A percentile compares a stretch with the other conserved stretches of the same genome.
Evolutionary conservation across 768 basidiomycete species (phyloP).

Genomic region (Boletus pseudopeckii): DNA sequence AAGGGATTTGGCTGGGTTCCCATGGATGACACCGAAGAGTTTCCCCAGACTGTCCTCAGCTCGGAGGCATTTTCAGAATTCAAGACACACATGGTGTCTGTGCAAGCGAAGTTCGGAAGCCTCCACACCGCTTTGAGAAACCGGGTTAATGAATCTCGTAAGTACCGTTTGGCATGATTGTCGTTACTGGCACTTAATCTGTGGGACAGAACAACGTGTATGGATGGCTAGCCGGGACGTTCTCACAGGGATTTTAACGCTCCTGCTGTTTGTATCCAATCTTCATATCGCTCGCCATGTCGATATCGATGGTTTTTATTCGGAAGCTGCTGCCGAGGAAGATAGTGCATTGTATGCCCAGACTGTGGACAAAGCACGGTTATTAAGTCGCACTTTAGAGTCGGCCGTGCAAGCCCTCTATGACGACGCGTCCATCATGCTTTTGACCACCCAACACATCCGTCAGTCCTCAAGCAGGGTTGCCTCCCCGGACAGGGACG

Average conservation of each 20-base stretch:
- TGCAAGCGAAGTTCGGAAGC: conserved; percentile 49
- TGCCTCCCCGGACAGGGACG: conserved; percentile 16
- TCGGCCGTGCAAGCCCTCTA: conserved; percentile 66
- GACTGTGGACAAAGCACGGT: conserved; percentile 66
- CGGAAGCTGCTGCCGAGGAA: conserved; percentile 40
- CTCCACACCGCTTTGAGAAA: conserved; percentile 26
- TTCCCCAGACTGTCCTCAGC: conserved; percentile 46
- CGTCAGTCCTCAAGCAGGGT: conserved; percentile 11
- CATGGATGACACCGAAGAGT: conserved; percentile 45
- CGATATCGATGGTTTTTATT: conserved; percentile 73
- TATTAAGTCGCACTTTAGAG: conserved; percentile 69
- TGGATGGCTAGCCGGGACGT: conserved; percentile 45
- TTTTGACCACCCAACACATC: conserved; percentile 52
- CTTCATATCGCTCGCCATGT: conserved; percentile 79
- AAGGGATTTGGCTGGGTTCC: conserved; percentile 83
- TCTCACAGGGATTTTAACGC: conserved; percentile 53
- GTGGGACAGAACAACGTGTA: conserved; percentile 26
- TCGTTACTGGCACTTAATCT: conserved; percentile 2
- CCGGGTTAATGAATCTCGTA: conserved; percentile 21
- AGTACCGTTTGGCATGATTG: conserved; percentile 5
- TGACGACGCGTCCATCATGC: conserved; percentile 62
- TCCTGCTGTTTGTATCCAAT: conserved; percentile 59
- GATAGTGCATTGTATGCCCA: conserved; percentile 54
- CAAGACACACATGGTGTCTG: conserved; percentile 40
- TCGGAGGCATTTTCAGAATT: conserved; percentile 55